phyloP scores from a whole-genome alignment of 1,139 yeast genomes.

The Zygoascus meyerae region DNA sequence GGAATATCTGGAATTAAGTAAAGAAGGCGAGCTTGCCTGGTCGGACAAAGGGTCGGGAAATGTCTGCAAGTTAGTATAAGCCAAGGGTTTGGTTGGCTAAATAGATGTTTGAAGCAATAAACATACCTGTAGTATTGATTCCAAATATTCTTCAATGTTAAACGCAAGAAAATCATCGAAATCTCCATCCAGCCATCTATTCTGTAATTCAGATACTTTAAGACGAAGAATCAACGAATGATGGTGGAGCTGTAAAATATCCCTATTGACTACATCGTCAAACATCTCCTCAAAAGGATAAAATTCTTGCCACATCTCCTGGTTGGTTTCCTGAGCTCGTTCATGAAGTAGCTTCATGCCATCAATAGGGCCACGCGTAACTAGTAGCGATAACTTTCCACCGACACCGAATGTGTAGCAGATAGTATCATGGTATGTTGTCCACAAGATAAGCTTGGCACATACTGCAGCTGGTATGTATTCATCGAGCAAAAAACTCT shows the following conservation, averaged over 20 bases:
- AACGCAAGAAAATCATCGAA: neutral
- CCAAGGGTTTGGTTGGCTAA: neutral
- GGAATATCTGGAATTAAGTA: neutral
- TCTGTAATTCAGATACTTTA: neutral
- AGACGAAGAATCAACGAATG: neutral
- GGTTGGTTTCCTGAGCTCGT: neutral
- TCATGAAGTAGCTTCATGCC: neutral
- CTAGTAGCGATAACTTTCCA: neutral
- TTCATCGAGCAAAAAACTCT: neutral
- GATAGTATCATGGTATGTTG: neutral
- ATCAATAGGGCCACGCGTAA: neutral
- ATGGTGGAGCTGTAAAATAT: neutral
- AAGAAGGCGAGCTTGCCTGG: neutral
- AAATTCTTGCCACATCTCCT: conserved; percentile 4
- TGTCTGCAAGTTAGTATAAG: too few species aligned
- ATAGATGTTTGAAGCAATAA: neutral
- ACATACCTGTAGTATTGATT: neutral
- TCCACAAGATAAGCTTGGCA: neutral
- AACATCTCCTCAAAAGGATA: conserved; percentile 1
- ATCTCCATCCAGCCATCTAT: conserved; percentile 1
- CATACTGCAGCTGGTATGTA: neutral
- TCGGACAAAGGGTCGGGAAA: neutral
- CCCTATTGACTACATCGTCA: neutral
- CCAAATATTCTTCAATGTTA: neutral
- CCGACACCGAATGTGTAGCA: conserved; percentile 4